Base-by-base conservation (phyloP, 116 monocot genomes). In the Cymodocea nodosa region DNA sequence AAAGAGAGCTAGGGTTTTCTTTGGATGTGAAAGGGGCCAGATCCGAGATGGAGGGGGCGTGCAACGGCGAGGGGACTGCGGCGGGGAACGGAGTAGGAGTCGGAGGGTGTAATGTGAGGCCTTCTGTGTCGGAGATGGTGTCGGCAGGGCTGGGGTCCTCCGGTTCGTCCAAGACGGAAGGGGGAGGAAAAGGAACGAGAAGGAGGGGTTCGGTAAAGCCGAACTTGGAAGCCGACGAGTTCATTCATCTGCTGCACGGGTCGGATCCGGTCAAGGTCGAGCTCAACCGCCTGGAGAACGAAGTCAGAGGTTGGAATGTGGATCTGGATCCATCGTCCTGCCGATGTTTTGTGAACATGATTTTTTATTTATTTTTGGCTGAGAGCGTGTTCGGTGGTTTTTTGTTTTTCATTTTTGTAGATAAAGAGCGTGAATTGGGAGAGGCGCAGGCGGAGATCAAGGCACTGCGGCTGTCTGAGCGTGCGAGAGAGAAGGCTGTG, bases 191-290 rank as follows among this genome's bases (percentile, higher is more conserved):
- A 30, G 66, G 53, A 25, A 53, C 34, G 56, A 73, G 74, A 67
- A 60, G 84, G 77, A 66, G 84, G 68, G 72, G 71, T 18, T 62
- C 82, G 39, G 75, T 84, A 22, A 74, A 75, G 69, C 77, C 73
- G 74, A 87, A 80, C 73, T 48, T 87, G 69, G 91, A 91, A 15
- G 78, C 80, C 24, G 91, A 91, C 37, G 91, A 91, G 59, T 78
- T 87, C 69, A 78, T 91, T 18, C 84, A 84, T 50, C 68, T 91
- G 65, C 76, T 91, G 48, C 91, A 91, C 61, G 91, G 91, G 15
- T 91, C 91, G 64, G 87, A 91, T 87, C 91, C 91, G 65, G 82
- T 91, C 53, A 87, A 57, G 80, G 84, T 91, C 36, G 91, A 91
- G 78, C 91, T 91, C 52, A 91, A 72, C 50, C 82, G 68, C 37